phyloP scores from a whole-genome alignment of 1,139 yeast genomes.

The Saccharomycopsis crataegensis region DNA sequence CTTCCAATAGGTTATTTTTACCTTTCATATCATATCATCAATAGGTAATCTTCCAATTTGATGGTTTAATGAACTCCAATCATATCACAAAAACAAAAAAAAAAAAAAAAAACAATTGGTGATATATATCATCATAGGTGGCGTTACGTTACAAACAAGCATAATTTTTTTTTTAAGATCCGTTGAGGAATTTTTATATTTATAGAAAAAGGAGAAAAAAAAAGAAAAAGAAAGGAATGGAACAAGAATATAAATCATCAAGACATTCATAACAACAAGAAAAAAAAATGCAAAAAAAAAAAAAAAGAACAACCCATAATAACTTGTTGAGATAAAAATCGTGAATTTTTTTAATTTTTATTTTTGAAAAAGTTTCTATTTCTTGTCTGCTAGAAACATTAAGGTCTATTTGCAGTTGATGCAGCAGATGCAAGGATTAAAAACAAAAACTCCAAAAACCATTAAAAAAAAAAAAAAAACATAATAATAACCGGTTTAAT shows the following conservation, averaged over 20 bases:
- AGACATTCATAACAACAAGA: neutral
- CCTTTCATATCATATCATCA: too few species aligned
- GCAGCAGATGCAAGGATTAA: neutral
- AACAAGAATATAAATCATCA: neutral
- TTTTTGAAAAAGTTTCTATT: neutral
- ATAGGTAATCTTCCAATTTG: too few species aligned
- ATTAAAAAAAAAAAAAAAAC: neutral
- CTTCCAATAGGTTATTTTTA: too few species aligned
- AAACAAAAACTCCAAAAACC: neutral
- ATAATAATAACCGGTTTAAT: slow-evolving; percentile 1
- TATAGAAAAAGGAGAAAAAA: neutral
- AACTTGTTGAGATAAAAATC: neutral
- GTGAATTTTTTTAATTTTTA: neutral
- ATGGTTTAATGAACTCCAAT: too few species aligned
- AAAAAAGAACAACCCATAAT: neutral
- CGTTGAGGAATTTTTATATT: slow-evolving; percentile 16
- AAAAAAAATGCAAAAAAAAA: neutral
- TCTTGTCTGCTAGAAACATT: neutral
- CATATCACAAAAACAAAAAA: too few species aligned
- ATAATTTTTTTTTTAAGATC: slow-evolving; percentile 6
- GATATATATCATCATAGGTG: too few species aligned
- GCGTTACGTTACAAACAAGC: too few species aligned
- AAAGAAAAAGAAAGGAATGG: neutral
- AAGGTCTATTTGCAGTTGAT: neutral
- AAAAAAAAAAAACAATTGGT: too few species aligned